Evolutionary conservation across 2,329 filamentous ascomycete genomes (phyloP).

Genomic region (Pseudogymnoascus sp.): DNA sequence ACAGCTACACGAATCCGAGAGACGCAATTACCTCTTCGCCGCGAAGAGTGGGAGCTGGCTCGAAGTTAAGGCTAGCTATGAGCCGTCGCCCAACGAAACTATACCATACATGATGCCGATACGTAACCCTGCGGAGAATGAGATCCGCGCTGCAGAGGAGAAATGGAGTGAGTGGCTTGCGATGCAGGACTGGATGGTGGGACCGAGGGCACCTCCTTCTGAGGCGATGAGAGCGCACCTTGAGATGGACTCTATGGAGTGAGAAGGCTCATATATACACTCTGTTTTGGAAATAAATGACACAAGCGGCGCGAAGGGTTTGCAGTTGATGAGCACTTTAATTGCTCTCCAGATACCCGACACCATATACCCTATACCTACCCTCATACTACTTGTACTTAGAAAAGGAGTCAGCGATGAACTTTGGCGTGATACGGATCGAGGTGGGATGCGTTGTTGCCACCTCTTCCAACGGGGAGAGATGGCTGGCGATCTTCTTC

Average conservation of each 20-base stretch:
- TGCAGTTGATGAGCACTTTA: background rate
- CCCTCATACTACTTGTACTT: background rate
- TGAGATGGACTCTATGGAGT: constrained; percentile 3
- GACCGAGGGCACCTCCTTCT: constrained; percentile 58
- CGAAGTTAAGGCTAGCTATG: constrained; percentile 82
- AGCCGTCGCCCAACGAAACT: constrained; percentile 75
- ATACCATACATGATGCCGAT: constrained; percentile 83
- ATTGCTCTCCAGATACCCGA: background rate
- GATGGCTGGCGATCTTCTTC: background rate
- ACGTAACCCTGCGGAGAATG: constrained; percentile 67
- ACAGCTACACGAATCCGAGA: constrained; percentile 77
- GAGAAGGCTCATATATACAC: constrained; percentile 2
- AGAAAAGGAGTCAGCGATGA: background rate
- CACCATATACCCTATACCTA: background rate
- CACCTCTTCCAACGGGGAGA: too few species aligned
- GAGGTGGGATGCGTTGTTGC: background rate
- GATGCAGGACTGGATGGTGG: constrained; percentile 99
- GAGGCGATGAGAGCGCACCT: constrained; percentile 1
- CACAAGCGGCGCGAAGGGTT: background rate
- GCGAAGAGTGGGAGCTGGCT: constrained; percentile 90
- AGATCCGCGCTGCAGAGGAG: constrained; percentile 76
- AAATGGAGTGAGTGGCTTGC: constrained; percentile 93
- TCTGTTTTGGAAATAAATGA: background rate
- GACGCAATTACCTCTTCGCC: constrained; percentile 90
- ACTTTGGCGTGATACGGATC: background rate